Evolutionary conservation across 2,329 filamentous ascomycete species (phyloP), one percentile per base, ranked within the genome.

Genomic region (Apiospora sp.): DNA sequence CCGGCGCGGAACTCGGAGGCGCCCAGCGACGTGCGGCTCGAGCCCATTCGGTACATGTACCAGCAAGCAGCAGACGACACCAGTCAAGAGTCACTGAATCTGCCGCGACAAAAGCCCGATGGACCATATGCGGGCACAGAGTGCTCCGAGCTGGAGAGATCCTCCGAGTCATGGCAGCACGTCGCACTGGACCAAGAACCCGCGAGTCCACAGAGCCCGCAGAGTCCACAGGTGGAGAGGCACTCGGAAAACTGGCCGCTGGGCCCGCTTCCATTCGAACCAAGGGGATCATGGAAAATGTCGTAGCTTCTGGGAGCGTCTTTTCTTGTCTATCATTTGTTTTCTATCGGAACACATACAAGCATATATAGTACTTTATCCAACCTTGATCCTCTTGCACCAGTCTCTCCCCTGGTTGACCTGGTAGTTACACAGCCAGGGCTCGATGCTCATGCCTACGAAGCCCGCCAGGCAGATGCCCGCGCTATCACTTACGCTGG

Each of bases 381-480:
- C 79, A 22, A 81, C 81, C 75, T 85, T 80, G 72, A 90, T 90
- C 76, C 86, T 85, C 73, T 86, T 88, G 79, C 93, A 96, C 86
- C 90, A 95, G 73, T 93, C 90, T 75, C 94, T 87, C 3, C 96
- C 96, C 76, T 92, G 92, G n/a, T 82, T 82, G 34, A 97, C 93
- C 83, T 98, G 95, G 88, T 93, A 97, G 68, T 88, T 87, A 82
- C 96, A 99, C 34, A 98, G 83, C 81, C 89, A 88, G 1, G 93
- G 91, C 84, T 98, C 96, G 82, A 98, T 87, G 2, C 86, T 87
- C 88, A 98, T 96, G 54, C 95, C 92, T 13, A 98, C 78, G 68
- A 98, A 91, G 0, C 94, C 94, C 0, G 96, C 96, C 16, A 97
- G 88, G 79, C 94, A 98, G 46, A 98, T 97, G 0, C 96, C 96